Base-by-base conservation (phyloP, 176 grass and related monocot species). In the Aechmea fasciata region DNA sequence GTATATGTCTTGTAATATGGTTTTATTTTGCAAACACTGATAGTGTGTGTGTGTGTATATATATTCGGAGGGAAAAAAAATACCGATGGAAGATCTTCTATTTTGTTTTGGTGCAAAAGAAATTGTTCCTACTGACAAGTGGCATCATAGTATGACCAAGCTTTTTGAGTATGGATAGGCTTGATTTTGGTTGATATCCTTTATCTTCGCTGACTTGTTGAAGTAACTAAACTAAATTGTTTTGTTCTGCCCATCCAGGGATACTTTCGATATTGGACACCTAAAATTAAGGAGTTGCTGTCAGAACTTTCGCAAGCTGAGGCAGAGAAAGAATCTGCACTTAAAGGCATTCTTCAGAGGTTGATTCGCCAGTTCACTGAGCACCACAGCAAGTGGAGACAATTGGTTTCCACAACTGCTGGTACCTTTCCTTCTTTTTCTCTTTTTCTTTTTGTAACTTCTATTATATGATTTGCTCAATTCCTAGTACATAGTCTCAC, bases 301-400 rank as follows among this genome's bases (percentile, higher is more conserved):
- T 77, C 79, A 79, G 82, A 85, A 80, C 89, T 90, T 80, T 92
- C 89, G 24, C 87, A 82, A 79, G 93, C 84, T 47, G 81, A 87
- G 73, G 72, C 82, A 48, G 93, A 97, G 73, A 97, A 89, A 82
- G 93, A 97, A 75, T 78, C 89, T 59, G 89, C 75, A 73, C 59
- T 97, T 48, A 97, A 87, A 85, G 83, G 86, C 76, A 92, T 97
- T 83, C 81, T 97, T 87, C 89, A 89, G 61, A 90, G 83, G 71
- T 78, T 97, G 70, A 87, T 97, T 64, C 73, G 80, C 47, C 79
- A 74, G 25, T 97, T 97, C 52, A 79, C 80, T 74, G 84, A 83
- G 64, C 81, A 97, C 82, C 93, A 97, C 71, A 73, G 49, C 85
- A 87, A 83, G 71, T 97, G 93, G 93, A 89, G 93, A 63, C 81